Evolutionary conservation across 345 rosid genomes (phyloP).

Genomic region (Passiflora organensis): DNA sequence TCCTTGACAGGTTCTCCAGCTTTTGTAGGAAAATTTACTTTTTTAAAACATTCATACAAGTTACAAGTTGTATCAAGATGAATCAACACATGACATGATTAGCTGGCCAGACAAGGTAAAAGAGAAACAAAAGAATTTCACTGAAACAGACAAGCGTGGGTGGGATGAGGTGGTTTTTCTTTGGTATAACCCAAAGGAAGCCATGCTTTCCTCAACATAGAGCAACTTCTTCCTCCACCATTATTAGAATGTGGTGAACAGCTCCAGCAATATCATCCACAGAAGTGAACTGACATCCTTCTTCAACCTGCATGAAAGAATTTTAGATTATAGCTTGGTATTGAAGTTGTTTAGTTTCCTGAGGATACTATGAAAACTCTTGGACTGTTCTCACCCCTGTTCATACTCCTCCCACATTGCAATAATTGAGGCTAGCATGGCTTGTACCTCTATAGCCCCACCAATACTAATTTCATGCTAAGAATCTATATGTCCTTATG

Average conservation of each 20-base stretch:
- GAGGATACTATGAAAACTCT: too few relatives aligned
- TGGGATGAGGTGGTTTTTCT: constrained; percentile 13
- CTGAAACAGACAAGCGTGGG: constrained; percentile 3
- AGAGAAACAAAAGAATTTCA: not conserved
- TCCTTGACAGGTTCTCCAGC: too few relatives aligned
- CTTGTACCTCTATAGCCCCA: not conserved
- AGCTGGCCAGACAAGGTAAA: not conserved
- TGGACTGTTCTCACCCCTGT: not conserved
- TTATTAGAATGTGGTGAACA: constrained; percentile 74
- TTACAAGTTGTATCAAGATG: not conserved
- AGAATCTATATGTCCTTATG: too few relatives aligned
- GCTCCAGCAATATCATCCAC: constrained; percentile 88
- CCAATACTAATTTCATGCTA: too few relatives aligned
- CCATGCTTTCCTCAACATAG: constrained; percentile 25
- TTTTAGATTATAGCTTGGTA: too few relatives aligned
- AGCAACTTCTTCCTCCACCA: constrained; percentile 49
- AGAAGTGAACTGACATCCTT: constrained; percentile 75
- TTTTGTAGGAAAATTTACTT: too few relatives aligned
- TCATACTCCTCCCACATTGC: not conserved
- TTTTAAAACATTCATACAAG: not conserved
- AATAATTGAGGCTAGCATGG: constrained; percentile 20
- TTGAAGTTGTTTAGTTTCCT: too few relatives aligned
- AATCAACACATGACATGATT: not conserved
- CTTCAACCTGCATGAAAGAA: constrained; percentile 67
- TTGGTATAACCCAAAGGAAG: not conserved